These are phyloP conservation scores for Trichosporon asahii DNA, from an alignment of 1,284 basidiomycete genomes.

Conservation along the genomic window DNA sequence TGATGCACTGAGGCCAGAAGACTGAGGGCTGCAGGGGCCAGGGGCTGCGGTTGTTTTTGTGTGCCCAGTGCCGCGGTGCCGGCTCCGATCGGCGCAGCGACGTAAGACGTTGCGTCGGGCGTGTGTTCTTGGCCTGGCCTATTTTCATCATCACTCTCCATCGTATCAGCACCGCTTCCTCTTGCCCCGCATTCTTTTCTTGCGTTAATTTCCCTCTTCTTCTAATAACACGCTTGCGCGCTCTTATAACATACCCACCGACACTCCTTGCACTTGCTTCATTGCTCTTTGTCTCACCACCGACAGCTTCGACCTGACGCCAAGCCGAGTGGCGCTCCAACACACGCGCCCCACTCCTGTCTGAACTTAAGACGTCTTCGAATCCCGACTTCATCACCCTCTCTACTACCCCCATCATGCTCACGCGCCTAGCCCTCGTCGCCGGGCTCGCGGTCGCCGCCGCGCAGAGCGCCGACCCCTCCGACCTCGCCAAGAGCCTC, in stretches of 20 bases:
- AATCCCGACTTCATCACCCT: not conserved
- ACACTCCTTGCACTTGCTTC: not conserved
- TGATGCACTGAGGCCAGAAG: no score
- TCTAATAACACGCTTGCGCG: not conserved
- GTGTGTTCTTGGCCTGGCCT: not conserved
- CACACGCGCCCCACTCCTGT: not conserved
- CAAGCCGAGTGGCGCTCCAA: not conserved
- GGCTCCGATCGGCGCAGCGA: not conserved
- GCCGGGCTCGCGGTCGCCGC: constrained; percentile 15
- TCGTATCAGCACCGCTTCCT: not conserved
- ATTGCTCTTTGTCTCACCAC: not conserved
- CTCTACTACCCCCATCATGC: not conserved
- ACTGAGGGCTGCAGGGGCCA: no score
- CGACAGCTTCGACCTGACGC: no score
- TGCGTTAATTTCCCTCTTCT: not conserved
- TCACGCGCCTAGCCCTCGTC: constrained; percentile 11
- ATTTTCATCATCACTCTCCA: not conserved
- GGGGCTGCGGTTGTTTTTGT: no score
- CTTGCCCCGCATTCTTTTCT: not conserved
- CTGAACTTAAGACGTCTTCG: not conserved
- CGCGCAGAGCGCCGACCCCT: constrained; percentile 5
- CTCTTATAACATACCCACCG: no score
- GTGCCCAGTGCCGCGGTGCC: no score
- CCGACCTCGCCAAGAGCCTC: constrained; percentile 14
- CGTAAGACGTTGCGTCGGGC: not conserved